A percentile compares a stretch with the other conserved stretches of the same genome.
These are phyloP conservation scores for Metschnikowia gruessii DNA, from an alignment of 805 yeast genomes.

Conservation along the genomic window DNA sequence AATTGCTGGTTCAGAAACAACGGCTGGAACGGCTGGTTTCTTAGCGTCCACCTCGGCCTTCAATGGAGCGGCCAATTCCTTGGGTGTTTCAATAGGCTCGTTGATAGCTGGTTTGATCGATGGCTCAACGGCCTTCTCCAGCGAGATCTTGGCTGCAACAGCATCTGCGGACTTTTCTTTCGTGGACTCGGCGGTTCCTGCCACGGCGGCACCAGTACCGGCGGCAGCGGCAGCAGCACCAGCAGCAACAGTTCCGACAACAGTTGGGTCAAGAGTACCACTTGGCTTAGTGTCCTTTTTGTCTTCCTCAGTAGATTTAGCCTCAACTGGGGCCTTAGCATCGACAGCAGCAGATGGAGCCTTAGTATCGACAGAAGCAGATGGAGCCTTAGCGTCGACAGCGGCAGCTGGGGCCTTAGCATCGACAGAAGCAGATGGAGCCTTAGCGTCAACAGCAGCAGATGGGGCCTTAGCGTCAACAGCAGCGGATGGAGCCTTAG, in stretches of 20 bases:
- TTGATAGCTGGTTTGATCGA: slow-evolving; percentile 13
- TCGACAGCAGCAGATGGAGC: not conserved
- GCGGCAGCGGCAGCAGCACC: slow-evolving; percentile 20
- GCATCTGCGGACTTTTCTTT: slow-evolving; percentile 5
- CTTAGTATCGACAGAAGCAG: not conserved
- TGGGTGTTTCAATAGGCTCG: slow-evolving; percentile 11
- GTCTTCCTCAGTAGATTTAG: slow-evolving; percentile 10
- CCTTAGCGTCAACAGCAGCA: no score
- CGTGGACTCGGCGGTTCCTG: slow-evolving; percentile 4
- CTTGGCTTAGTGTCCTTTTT: slow-evolving; percentile 4
- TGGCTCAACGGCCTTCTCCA: slow-evolving; percentile 9
- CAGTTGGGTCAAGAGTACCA: slow-evolving; percentile 19
- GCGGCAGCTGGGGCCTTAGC: not conserved
- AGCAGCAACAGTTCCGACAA: slow-evolving; percentile 16
- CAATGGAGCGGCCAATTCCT: not conserved
- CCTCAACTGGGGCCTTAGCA: slow-evolving; percentile 3
- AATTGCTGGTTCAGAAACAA: slow-evolving; percentile 6
- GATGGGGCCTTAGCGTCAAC: no score
- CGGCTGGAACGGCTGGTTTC: not conserved
- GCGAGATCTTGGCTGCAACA: slow-evolving; percentile 8
- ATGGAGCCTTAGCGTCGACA: slow-evolving; percentile 4
- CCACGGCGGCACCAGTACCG: slow-evolving; percentile 12
- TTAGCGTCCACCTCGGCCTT: not conserved
- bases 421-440: no score
- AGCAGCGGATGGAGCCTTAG: no score